Base-by-base conservation (phyloP, 2,329 filamentous ascomycete species). In the Apiospora pterosperma region DNA sequence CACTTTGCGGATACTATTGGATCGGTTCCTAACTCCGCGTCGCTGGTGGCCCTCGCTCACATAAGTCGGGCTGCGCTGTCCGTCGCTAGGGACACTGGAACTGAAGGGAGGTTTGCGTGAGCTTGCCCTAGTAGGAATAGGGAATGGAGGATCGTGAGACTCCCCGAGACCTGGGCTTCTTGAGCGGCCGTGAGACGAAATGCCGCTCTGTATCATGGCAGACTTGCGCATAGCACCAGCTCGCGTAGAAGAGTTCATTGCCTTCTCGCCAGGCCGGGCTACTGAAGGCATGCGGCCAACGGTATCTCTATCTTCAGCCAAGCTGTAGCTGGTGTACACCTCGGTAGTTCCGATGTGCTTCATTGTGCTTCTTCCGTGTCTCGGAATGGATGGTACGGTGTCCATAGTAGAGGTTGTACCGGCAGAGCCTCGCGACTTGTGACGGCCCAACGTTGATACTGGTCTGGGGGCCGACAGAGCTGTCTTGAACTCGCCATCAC, bases 41-140 rank as follows among this genome's bases (percentile, higher is more conserved):
- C 86, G 82, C 63, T 86, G 81, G 77, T 85, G 87, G n/a, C 78
- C 76, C 25, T 83, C 82, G n/a, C 81, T 81, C 12, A 79, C 78
- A 11, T 63, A 64, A 36, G 87, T 84, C 1, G 93, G 93, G 74
- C 92, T 97, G 67, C 88, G 85, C 44, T 88, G 89, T 4, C 91
- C 91, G 67, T 97, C 93, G 67, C 86, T 88, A 0, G 84, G 82
- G 3, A 82, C 81, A 74, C 91, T 93, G 61, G 85, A 81, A 69
- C 85, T 90, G 66, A 88, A 78, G 0, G 88, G 86, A 25, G 90
- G 85, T 71, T 90, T 89, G 66, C 93, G 88, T 6, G 94, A 99
- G 77, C 95, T 98, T 36, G 92, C 92, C 64, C 96, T 85, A 3
- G 90, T 90, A 0, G 96, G 96, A 7, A 99, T 97, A 0, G 96